A percentile compares a stretch with the other conserved stretches of the same genome.
Conservation (phyloP, 1,284 basidiomycete genomes). For the Ustilago cynodontis region DNA sequence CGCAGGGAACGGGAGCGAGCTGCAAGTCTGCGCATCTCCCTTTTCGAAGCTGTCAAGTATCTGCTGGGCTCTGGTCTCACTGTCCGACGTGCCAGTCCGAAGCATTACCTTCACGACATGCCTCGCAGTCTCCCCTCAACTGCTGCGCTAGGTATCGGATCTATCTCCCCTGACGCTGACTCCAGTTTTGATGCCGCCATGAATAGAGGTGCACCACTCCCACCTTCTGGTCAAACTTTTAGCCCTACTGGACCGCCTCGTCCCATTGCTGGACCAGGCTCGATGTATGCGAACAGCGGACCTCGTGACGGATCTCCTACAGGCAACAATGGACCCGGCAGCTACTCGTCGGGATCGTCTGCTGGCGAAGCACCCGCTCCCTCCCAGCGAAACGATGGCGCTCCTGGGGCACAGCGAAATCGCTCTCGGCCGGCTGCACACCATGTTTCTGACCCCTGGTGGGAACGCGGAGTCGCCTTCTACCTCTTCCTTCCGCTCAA, state of each 20-base stretch:
- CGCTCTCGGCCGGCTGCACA: conserved; percentile 20
- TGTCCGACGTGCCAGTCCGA: conserved; percentile 27
- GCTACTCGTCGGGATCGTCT: conserved; percentile 6
- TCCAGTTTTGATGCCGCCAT: conserved; percentile 7
- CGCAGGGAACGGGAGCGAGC: conserved; percentile 57
- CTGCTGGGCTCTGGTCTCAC: conserved; percentile 51
- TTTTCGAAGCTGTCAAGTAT: conserved; percentile 62
- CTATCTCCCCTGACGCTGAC: conserved; percentile 17
- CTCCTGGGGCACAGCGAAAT: neutral
- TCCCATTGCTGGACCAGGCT: neutral
- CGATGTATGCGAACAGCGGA: neutral
- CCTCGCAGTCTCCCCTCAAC: conserved; percentile 48
- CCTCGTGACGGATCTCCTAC: conserved; percentile 16
- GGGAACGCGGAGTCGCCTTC: conserved; percentile 50
- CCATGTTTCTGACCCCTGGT: conserved; percentile 44
- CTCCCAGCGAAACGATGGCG: neutral
- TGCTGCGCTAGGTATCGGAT: conserved; percentile 45
- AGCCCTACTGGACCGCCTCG: conserved; percentile 18
- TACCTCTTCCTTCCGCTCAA: conserved; percentile 58
- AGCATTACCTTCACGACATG: conserved; percentile 52
- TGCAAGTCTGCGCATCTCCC: conserved; percentile 45
- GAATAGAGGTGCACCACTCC: conserved; percentile 7
- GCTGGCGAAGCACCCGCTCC: neutral
- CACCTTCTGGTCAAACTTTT: conserved; percentile 9
- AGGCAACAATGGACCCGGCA: neutral